phyloP scores from a whole-genome alignment of 164 flowering plant genomes.

The Saururus chinensis region DNA sequence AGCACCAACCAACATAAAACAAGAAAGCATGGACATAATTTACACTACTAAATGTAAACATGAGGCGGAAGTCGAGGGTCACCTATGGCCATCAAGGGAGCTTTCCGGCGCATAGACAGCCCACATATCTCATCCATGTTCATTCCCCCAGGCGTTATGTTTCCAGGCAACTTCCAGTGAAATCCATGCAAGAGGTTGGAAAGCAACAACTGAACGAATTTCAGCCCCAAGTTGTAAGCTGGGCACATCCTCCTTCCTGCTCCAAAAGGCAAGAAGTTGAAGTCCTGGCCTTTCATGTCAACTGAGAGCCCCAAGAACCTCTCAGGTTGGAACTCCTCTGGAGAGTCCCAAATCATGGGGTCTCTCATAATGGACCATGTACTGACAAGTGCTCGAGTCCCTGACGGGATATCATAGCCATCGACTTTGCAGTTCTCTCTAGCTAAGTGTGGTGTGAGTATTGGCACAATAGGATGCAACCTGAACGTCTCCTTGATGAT shows the following conservation, averaged over 20 bases:
- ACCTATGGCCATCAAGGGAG: not conserved
- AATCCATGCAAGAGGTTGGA: slow-evolving; percentile 16
- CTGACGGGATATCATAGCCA: not conserved
- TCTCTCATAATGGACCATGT: slow-evolving; percentile 1
- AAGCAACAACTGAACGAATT: slow-evolving; percentile 6
- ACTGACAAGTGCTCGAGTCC: not conserved
- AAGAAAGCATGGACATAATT: not conserved
- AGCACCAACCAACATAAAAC: too few relatives aligned
- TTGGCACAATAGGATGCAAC: not conserved
- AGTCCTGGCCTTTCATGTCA: slow-evolving; percentile 3
- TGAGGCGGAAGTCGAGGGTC: not conserved
- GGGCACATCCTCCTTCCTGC: slow-evolving; percentile 15
- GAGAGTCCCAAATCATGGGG: not conserved
- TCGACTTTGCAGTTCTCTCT: not conserved
- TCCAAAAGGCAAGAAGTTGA: slow-evolving; percentile 15
- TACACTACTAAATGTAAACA: not conserved
- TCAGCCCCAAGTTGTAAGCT: slow-evolving; percentile 9
- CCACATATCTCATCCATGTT: slow-evolving; percentile 3
- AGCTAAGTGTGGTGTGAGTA: not conserved
- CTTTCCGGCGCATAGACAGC: not conserved
- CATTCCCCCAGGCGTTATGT: slow-evolving; percentile 7
- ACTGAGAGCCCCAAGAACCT: slow-evolving; percentile 4
- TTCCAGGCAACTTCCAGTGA: slow-evolving; percentile 12
- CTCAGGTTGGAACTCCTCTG: slow-evolving; percentile 13
- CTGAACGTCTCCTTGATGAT: not conserved